Conservation (phyloP, 306 rosid species). For the Casuarina glauca region DNA sequence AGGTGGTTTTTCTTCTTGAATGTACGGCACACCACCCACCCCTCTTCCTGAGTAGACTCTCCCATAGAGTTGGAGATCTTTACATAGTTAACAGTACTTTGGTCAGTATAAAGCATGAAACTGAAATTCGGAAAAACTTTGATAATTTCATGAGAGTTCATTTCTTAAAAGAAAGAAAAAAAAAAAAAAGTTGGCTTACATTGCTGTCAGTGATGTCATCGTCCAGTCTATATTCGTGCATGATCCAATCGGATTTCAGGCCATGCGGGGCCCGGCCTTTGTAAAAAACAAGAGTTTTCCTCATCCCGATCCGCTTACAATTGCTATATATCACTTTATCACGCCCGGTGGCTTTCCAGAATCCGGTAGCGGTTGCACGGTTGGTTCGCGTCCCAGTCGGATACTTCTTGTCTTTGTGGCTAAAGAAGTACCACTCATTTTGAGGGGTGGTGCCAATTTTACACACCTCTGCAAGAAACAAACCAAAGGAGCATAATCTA, state of each 20-base stretch:
- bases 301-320: slow-evolving; percentile 81
- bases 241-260: slow-evolving; percentile 90
- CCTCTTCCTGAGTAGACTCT: slow-evolving; percentile 71
- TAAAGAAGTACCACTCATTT: slow-evolving; percentile 94
- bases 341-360: slow-evolving; percentile 98
- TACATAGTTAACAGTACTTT: neutral
- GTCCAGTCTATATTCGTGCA: slow-evolving; percentile 93
- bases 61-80: slow-evolving; percentile 57
- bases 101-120: neutral
- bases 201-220: slow-evolving; percentile 41
- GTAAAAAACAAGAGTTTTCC: slow-evolving; percentile 93
- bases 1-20: slow-evolving; percentile 88
- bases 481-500: too few relatives aligned
- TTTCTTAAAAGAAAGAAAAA: neutral
- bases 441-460: slow-evolving; percentile 95
- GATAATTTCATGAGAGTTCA: neutral
- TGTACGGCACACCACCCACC: slow-evolving; percentile 96
- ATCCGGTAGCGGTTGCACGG: slow-evolving; percentile 85
- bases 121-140: too few relatives aligned
- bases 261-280: slow-evolving; percentile 97
- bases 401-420: slow-evolving; percentile 96
- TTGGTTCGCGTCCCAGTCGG: slow-evolving; percentile 94
- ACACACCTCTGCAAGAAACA: slow-evolving; percentile 60
- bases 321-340: slow-evolving; percentile 77
- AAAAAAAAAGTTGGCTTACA: slow-evolving; percentile 44